phyloP scores from a whole-genome alignment of 2,329 filamentous ascomycete species.

The Leptographium wingfieldii region DNA sequence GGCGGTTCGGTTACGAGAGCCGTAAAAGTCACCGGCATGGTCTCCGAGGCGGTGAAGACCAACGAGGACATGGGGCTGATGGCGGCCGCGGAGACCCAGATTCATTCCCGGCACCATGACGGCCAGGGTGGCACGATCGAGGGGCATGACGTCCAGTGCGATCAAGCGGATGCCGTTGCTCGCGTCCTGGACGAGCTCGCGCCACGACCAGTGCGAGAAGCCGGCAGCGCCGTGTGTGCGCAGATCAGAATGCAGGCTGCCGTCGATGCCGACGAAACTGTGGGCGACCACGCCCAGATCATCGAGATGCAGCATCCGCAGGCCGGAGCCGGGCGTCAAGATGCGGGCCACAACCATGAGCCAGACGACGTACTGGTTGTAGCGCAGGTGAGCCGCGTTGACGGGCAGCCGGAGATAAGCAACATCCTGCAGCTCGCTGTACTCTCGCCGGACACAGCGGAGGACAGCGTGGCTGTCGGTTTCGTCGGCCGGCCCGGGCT shows the following conservation, averaged over 20 bases:
- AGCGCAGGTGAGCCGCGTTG: neutral
- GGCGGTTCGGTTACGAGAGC: neutral
- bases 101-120: neutral
- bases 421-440: neutral
- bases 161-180: neutral
- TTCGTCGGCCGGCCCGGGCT: neutral
- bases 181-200: neutral
- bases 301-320: constrained; percentile 1
- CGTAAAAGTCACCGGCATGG: neutral
- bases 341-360: constrained; percentile 7
- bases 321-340: constrained; percentile 8
- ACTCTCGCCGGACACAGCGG: neutral
- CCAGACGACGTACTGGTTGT: constrained; percentile 5
- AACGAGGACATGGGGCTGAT: neutral
- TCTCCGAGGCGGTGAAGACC: neutral
- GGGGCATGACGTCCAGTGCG: neutral
- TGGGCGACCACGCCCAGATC: neutral
- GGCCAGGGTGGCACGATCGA: neutral
- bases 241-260: neutral
- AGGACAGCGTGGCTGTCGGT: neutral
- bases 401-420: constrained; percentile 7
- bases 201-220: constrained; percentile 2
- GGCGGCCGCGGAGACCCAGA: neutral
- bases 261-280: neutral
- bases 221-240: constrained; percentile 1